Percentiles rank a stretch among this genome's conserved stretches.
Conservation (phyloP, 108 stramenopile genomes). For the Aurantiochytrium sp. region DNA sequence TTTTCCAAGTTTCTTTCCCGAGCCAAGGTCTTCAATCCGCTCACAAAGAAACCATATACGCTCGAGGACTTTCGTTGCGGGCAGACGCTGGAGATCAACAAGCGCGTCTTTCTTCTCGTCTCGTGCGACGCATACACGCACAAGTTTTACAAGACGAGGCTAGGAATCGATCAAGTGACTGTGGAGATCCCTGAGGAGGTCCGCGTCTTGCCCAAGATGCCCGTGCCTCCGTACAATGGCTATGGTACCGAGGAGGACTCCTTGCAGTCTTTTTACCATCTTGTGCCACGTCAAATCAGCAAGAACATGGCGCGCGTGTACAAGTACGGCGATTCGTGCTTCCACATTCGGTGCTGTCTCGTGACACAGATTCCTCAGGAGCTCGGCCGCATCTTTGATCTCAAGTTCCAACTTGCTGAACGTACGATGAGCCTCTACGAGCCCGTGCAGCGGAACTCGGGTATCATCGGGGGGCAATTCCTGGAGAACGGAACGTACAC, state of each 20-base stretch:
- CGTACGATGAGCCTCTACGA: constrained; percentile 50
- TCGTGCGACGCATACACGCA: constrained; percentile 24
- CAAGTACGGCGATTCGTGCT: constrained; percentile 17
- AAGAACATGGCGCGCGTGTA: constrained; percentile 8
- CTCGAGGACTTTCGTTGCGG: constrained; percentile 13
- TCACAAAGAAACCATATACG: not conserved
- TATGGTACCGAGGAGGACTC: constrained; percentile 44
- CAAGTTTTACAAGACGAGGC: not conserved
- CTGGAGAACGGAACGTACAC: constrained; percentile 21
- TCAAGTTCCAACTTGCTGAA: constrained; percentile 50
- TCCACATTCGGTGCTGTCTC: not conserved
- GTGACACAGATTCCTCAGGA: not conserved
- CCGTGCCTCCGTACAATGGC: constrained; percentile 27
- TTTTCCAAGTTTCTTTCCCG: not conserved
- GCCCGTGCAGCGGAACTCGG: constrained; percentile 50
- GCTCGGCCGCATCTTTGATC: constrained; percentile 33
- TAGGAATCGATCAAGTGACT: constrained; percentile 17
- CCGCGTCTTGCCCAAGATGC: not conserved
- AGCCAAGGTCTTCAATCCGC: not conserved
- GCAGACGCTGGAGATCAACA: not conserved
- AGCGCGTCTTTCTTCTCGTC: constrained; percentile 7
- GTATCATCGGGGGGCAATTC: constrained; percentile 46
- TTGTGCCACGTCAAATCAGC: constrained; percentile 8
- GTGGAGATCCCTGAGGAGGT: constrained; percentile 17
- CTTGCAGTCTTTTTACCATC: constrained; percentile 15